Percentiles rank a stretch among this genome's conserved stretches.
Evolutionary conservation across 257 asterid species (phyloP).

Genomic region (Solanum etuberosum): DNA sequence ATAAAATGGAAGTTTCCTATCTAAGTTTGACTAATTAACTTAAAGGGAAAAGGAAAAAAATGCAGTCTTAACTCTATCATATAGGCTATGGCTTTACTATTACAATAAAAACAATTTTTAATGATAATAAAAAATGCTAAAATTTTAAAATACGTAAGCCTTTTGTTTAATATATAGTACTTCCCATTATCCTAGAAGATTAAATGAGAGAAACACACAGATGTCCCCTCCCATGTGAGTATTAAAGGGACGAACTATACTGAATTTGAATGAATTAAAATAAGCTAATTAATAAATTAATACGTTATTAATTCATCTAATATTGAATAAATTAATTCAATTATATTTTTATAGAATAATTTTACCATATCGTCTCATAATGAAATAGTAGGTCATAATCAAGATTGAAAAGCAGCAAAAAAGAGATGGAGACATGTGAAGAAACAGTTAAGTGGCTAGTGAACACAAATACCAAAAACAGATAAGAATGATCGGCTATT

Average conservation of each 20-base stretch:
- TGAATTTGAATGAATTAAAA: too few species aligned
- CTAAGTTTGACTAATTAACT: neutral
- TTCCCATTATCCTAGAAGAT: too few species aligned
- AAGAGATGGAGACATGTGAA: neutral
- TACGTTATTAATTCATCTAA: too few species aligned
- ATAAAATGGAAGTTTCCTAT: neutral
- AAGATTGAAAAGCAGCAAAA: neutral
- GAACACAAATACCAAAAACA: neutral
- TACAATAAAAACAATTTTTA: fast-evolving
- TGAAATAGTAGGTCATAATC: neutral
- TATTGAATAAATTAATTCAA: too few species aligned
- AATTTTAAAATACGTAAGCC: neutral
- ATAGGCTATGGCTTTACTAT: too few species aligned
- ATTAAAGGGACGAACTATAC: too few species aligned
- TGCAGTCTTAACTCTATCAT: too few species aligned
- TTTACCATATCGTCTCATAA: neutral
- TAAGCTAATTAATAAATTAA: too few species aligned
- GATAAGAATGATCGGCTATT: neutral
- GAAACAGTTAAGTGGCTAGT: neutral
- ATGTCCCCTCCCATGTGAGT: neutral
- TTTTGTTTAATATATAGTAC: too few species aligned
- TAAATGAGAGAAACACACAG: neutral
- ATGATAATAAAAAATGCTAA: too few species aligned
- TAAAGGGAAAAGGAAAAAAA: too few species aligned
- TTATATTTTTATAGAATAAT: too few species aligned